phyloP scores from a whole-genome alignment of 257 asterid species.

The Nemophila menziesii region DNA sequence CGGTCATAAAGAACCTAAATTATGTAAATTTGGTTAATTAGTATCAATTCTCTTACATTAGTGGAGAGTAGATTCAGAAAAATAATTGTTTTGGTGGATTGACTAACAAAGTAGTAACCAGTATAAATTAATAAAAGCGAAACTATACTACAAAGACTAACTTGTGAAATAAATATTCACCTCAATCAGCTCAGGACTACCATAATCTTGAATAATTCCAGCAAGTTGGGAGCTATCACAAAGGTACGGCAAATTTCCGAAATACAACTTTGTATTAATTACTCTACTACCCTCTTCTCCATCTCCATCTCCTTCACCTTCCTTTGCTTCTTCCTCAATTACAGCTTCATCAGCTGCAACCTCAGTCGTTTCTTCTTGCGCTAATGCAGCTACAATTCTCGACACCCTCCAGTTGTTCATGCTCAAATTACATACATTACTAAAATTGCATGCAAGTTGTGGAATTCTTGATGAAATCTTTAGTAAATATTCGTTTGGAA shows the following conservation, averaged over 20 bases:
- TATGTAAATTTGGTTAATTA: slow-evolving; percentile 6
- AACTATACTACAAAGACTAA: neutral
- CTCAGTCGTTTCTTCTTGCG: slow-evolving; percentile 46
- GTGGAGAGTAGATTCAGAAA: too few relatives aligned
- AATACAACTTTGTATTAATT: slow-evolving; percentile 63
- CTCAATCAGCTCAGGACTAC: slow-evolving; percentile 88
- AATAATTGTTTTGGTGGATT: too few relatives aligned
- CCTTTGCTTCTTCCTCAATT: slow-evolving; percentile 16
- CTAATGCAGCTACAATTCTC: slow-evolving; percentile 45
- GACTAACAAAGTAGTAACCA: too few relatives aligned
- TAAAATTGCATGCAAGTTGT: slow-evolving; percentile 22
- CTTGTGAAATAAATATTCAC: slow-evolving; percentile 19
- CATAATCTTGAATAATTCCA: slow-evolving; percentile 76
- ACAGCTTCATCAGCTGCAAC: slow-evolving; percentile 8
- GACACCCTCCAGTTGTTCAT: slow-evolving; percentile 33
- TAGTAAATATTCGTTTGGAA: slow-evolving; percentile 20
- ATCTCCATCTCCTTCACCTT: slow-evolving; percentile 12
- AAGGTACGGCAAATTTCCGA: slow-evolving; percentile 82
- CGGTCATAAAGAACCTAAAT: slow-evolving; percentile 76
- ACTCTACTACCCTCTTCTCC: slow-evolving; percentile 10
- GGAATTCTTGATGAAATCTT: slow-evolving; percentile 26
- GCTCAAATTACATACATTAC: slow-evolving; percentile 23
- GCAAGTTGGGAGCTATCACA: slow-evolving; percentile 95
- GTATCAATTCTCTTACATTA: neutral
- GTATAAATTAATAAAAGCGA: too few relatives aligned